Conservation (phyloP, 2,329 filamentous ascomycete species). For the Zarea fungicola region DNA sequence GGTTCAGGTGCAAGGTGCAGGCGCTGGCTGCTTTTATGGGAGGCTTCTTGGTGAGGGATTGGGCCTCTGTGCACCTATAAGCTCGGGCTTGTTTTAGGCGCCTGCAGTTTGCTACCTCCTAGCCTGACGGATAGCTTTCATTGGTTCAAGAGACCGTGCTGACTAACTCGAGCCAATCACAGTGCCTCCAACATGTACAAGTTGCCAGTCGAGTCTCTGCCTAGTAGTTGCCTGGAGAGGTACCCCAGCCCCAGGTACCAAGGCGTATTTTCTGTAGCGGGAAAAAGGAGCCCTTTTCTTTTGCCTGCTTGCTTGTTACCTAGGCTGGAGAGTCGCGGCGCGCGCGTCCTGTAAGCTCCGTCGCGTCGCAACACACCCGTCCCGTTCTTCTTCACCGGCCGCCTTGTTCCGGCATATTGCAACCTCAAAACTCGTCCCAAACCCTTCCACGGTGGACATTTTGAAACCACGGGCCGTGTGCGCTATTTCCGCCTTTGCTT, state of each 20-base stretch:
- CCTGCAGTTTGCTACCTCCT: constrained; percentile 28
- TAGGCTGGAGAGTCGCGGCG: constrained; percentile 18
- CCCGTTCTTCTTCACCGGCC: constrained; percentile 4
- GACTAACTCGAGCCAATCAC: constrained; percentile 28
- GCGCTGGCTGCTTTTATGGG: too few relatives aligned
- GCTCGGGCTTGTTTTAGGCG: not conserved
- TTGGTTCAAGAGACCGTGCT: constrained; percentile 22
- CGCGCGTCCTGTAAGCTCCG: constrained; percentile 19
- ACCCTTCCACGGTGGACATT: not conserved
- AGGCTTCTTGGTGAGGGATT: too few relatives aligned
- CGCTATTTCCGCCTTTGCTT: constrained; percentile 7
- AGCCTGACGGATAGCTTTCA: constrained; percentile 28
- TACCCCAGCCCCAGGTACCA: constrained; percentile 18
- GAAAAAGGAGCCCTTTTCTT: too few relatives aligned
- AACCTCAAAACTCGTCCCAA: too few relatives aligned
- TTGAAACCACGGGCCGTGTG: not conserved
- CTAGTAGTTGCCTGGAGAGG: constrained; percentile 21
- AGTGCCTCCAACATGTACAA: constrained; percentile 16
- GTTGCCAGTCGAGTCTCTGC: constrained; percentile 25
- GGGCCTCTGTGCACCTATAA: not conserved
- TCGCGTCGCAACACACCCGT: constrained; percentile 21
- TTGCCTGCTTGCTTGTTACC: not conserved
- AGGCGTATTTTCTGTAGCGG: too few relatives aligned
- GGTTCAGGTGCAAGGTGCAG: constrained; percentile 21
- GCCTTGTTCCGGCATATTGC: too few relatives aligned